phyloP scores from a whole-genome alignment of 2,329 filamentous ascomycete species.

The Pezicula carpinea region DNA sequence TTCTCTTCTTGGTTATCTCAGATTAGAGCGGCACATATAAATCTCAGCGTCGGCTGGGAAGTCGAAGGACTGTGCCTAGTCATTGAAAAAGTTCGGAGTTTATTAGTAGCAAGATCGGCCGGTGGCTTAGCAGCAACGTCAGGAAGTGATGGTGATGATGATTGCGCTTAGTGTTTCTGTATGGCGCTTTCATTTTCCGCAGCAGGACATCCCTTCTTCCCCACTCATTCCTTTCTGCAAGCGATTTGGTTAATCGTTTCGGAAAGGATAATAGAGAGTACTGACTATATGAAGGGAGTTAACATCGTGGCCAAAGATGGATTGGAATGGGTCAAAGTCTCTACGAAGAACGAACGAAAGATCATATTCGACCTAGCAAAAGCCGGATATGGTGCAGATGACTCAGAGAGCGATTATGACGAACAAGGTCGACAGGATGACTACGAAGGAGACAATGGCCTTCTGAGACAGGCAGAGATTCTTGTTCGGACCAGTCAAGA shows the following conservation, averaged over 20 bases:
- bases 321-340: constrained; percentile 64
- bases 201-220: too few species aligned
- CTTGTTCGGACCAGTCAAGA: constrained; percentile 52
- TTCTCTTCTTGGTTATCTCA: too few species aligned
- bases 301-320: constrained; percentile 62
- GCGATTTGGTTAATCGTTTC: background rate
- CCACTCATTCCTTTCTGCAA: background rate
- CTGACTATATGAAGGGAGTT: constrained; percentile 28
- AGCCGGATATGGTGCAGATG: constrained; percentile 52
- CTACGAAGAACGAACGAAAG: constrained; percentile 57
- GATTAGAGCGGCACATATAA: too few species aligned
- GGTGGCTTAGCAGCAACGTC: too few species aligned
- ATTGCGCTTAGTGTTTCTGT: too few species aligned
- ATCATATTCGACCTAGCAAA: constrained; percentile 66
- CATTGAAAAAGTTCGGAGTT: too few species aligned
- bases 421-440: constrained; percentile 34
- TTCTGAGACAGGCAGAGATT: constrained; percentile 56
- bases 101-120: too few species aligned
- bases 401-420: constrained; percentile 36
- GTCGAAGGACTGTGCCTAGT: too few species aligned
- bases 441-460: constrained; percentile 43
- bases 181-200: too few species aligned
- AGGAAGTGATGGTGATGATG: too few species aligned
- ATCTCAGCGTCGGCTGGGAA: too few species aligned
- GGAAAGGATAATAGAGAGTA: constrained; percentile 36